phyloP scores from a whole-genome alignment of 257 asterid species.

The Scutellaria barbata region DNA sequence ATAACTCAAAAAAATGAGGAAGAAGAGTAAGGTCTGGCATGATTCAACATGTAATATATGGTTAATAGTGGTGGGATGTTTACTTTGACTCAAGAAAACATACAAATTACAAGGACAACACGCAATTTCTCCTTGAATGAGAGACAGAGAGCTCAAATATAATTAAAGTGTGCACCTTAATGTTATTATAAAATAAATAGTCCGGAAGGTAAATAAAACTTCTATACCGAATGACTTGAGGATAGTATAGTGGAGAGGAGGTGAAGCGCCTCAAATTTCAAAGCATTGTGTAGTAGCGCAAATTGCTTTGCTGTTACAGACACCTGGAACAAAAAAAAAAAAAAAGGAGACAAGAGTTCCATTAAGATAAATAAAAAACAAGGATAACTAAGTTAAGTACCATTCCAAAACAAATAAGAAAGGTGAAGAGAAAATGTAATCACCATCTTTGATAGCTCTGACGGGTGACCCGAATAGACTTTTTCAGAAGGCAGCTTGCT shows the following conservation, averaged over 20 bases:
- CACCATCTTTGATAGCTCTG: constrained; percentile 77
- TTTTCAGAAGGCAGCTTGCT: constrained; percentile 70
- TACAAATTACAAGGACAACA: neutral
- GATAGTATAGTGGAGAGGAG: constrained; percentile 72
- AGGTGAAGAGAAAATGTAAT: constrained; percentile 25
- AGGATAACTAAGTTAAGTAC: neutral
- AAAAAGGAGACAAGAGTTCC: constrained; percentile 19
- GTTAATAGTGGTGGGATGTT: neutral
- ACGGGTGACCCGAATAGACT: constrained; percentile 50
- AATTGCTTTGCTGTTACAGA: constrained; percentile 72
- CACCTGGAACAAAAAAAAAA: constrained; percentile 61
- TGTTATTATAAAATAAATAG: constrained; percentile 10
- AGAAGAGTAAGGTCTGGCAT: neutral
- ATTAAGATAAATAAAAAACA: constrained; percentile 25
- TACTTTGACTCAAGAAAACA: neutral
- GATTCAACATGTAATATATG: neutral
- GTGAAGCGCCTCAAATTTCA: constrained; percentile 89
- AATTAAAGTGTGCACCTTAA: neutral
- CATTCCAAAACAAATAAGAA: constrained; percentile 27
- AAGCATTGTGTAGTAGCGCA: constrained; percentile 72
- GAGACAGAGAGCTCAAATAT: neutral
- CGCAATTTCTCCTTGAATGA: neutral
- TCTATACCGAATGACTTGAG: constrained; percentile 66
- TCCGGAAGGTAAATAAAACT: constrained; percentile 22
- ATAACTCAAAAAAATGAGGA: neutral